These are phyloP conservation scores for Ciborinia camelliae DNA, from an alignment of 2,329 filamentous ascomycete genomes.

Conservation along the genomic window DNA sequence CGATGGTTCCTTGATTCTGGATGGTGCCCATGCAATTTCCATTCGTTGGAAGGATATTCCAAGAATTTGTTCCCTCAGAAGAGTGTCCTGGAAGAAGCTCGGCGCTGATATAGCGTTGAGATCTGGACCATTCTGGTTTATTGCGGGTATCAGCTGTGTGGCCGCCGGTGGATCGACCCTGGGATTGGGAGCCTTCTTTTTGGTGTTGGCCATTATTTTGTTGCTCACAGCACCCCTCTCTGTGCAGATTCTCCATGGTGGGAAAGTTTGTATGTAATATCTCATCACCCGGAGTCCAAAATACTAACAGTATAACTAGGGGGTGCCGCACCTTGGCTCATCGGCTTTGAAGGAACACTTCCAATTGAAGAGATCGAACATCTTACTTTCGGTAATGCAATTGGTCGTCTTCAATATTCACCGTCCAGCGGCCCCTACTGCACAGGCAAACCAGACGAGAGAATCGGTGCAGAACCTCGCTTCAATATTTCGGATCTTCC, in stretches of 20 bases:
- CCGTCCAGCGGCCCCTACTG: conserved; percentile 19
- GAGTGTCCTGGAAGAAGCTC: conserved; percentile 15
- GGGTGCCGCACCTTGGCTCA: conserved; percentile 18
- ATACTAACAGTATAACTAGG: background rate
- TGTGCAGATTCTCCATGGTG: conserved; percentile 22
- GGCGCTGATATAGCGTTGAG: conserved; percentile 3
- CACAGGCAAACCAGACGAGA: conserved; percentile 17
- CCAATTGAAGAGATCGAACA: conserved; percentile 18
- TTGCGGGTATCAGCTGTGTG: background rate
- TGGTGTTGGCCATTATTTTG: conserved; percentile 18
- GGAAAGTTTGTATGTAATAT: conserved; percentile 21
- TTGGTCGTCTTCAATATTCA: conserved; percentile 23
- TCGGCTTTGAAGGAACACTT: conserved; percentile 27
- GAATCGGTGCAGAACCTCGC: conserved; percentile 30
- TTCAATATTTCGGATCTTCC: conserved; percentile 20
- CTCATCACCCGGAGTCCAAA: background rate
- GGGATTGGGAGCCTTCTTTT: conserved; percentile 18
- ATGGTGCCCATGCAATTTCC: conserved; percentile 34
- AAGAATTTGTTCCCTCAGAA: conserved; percentile 12
- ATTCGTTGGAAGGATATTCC: conserved; percentile 39
- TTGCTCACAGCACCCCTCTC: conserved; percentile 21
- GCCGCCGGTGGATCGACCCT: background rate
- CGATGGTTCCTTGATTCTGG: conserved; percentile 36
- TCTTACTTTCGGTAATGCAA: conserved; percentile 26
- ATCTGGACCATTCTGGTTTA: conserved; percentile 10